These are phyloP conservation scores for Kingdonia uniflora DNA, from an alignment of 164 flowering plant species.

Conservation along the genomic window DNA sequence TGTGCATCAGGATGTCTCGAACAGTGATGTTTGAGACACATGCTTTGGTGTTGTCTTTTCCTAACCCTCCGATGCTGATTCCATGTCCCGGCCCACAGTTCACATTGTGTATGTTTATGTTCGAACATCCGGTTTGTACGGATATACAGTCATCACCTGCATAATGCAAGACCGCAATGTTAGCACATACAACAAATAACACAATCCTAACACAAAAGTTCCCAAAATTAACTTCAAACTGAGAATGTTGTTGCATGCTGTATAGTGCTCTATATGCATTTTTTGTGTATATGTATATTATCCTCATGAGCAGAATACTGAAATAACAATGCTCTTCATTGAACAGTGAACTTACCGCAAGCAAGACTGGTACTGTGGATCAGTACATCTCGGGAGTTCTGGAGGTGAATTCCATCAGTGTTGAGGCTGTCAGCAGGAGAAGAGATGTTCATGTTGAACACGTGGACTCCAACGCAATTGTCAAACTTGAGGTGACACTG, in stretches of 20 bases:
- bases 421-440: constrained; percentile 63
- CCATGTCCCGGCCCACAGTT: constrained; percentile 42
- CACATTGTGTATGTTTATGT: constrained; percentile 21
- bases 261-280: too few relatives aligned
- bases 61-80: constrained; percentile 37
- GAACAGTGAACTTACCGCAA: constrained; percentile 38
- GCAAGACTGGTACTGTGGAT: constrained; percentile 37
- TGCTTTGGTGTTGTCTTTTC: constrained; percentile 23
- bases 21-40: constrained; percentile 31
- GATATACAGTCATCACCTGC: constrained; percentile 40
- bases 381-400: constrained; percentile 40
- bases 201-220: too few relatives aligned
- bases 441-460: constrained; percentile 23
- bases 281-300: too few relatives aligned
- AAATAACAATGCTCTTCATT: too few relatives aligned
- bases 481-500: constrained; percentile 55
- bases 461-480: constrained; percentile 33
- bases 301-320: too few relatives aligned
- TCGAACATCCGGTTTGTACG: constrained; percentile 31
- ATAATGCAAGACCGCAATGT: background rate
- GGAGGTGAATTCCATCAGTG: constrained; percentile 81
- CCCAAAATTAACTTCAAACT: too few relatives aligned
- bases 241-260: too few relatives aligned
- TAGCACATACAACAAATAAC: background rate
- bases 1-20: constrained; percentile 15